Evolutionary conservation across 768 basidiomycete species (phyloP), one percentile per base, ranked within the genome.

Genomic region (Fomitopsis pulvina): DNA sequence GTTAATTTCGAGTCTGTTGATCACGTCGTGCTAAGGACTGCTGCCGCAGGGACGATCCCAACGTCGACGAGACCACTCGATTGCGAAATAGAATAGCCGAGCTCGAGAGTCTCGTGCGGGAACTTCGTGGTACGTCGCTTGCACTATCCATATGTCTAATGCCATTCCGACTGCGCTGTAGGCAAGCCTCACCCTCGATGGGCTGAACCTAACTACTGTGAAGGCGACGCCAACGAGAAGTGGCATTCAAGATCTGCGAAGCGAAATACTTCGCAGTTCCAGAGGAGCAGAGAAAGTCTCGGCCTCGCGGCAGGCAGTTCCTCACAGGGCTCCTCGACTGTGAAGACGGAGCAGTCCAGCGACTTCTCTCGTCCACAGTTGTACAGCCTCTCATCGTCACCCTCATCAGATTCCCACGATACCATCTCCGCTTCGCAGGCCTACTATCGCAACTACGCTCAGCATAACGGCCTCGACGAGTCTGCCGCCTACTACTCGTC

Each of bases 31-130:
- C 30, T 52, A 24, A 56, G 24, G n/a, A 16, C 32, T 34, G 12
- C 26, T 45, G 41, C 51, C 48, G 3, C 66, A 90, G 89, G 65
- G 88, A 92, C 63, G 90, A 93, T 68, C 90, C 91, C 10, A 79
- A 82, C 40, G 66, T 91, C n/a, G 87, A 91, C 62, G 92, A 95
- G 69, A 83, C 77, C 51, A 92, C 90, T 14, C 82, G 87, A 50
- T 75, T 94, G 48, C 78, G 90, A 50, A 87, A 88, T 58, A 74
- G 92, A 43, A 92, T 96, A 57, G 92, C 91, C 32, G 92, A 96
- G 68, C 80, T 96, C 47, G 92, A 96, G 68, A 88, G 87, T 59
- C 79, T 94, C 27, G 91, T 95, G 29, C 77, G 92, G 54, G 92
- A 94, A 64, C 72, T 96, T 25, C 78, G 91, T 63, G 87, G 87